phyloP scores from a whole-genome alignment of 176 grass and related monocot genomes.

The Juncus effusus region DNA sequence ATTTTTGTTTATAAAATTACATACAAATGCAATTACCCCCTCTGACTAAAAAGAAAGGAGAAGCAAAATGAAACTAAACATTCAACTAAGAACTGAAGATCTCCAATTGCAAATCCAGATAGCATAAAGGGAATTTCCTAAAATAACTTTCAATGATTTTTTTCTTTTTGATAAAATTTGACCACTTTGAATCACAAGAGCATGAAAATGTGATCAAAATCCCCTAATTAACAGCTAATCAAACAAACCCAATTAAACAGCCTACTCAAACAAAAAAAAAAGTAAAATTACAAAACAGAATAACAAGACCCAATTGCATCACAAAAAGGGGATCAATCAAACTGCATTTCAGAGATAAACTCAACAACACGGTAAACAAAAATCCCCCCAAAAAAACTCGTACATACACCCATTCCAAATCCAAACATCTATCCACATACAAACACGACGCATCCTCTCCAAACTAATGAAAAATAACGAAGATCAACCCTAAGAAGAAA shows the following conservation, averaged over 20 bases:
- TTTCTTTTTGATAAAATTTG: too few relatives aligned
- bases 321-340: neutral
- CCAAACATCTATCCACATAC: neutral
- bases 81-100: too few relatives aligned
- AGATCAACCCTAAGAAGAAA: neutral
- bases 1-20: too few relatives aligned
- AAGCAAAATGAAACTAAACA: too few relatives aligned
- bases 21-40: too few relatives aligned
- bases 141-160: too few relatives aligned
- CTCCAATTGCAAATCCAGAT: too few relatives aligned
- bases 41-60: too few relatives aligned
- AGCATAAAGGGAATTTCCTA: too few relatives aligned
- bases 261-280: neutral
- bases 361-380: neutral
- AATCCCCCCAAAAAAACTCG: neutral
- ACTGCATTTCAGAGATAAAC: neutral
- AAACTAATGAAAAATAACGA: conserved; percentile 10
- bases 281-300: neutral
- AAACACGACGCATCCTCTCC: neutral
- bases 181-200: too few relatives aligned
- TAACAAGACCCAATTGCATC: conserved; percentile 8
- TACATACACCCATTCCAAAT: neutral
- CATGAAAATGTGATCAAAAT: too few relatives aligned
- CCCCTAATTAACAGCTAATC: too few relatives aligned
- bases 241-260: neutral